Percentiles rank a stretch among this genome's conserved stretches.
Evolutionary conservation across 176 grass and related monocot genomes (phyloP).

Genomic region (Avena sativa): DNA sequence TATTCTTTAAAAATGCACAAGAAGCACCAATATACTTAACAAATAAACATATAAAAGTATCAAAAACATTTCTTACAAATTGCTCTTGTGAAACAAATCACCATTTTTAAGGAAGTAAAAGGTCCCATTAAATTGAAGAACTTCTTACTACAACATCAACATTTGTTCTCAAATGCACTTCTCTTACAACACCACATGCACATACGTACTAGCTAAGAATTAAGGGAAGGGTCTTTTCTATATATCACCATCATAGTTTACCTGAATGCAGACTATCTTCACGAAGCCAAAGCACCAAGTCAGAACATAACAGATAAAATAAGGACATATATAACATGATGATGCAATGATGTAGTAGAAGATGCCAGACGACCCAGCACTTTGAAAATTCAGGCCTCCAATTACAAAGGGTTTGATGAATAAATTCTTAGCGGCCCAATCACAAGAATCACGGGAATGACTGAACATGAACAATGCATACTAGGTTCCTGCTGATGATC

Average conservation of each 20-base stretch:
- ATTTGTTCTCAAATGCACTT: background rate
- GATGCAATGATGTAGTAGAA: background rate
- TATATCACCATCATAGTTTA: slow-evolving; percentile 1
- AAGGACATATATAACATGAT: background rate
- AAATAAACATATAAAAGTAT: background rate
- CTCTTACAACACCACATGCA: background rate
- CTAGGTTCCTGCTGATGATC: background rate
- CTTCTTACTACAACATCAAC: background rate
- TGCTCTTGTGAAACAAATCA: background rate
- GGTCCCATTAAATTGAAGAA: background rate
- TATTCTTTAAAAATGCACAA: background rate
- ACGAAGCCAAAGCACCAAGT: background rate
- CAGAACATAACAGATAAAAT: background rate
- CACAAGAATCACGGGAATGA: background rate
- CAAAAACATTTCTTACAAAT: background rate
- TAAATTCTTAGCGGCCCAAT: background rate
- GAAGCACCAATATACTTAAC: background rate
- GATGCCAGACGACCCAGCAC: background rate
- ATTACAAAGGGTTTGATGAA: background rate
- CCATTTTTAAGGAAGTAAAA: background rate
- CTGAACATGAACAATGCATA: background rate
- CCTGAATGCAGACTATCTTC: background rate
- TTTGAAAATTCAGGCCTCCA: background rate
- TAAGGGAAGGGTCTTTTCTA: background rate
- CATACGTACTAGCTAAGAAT: background rate